Evolutionary conservation across 345 rosid genomes (phyloP), one percentile per base, ranked within the genome.

Genomic region (Linum lewisii): DNA sequence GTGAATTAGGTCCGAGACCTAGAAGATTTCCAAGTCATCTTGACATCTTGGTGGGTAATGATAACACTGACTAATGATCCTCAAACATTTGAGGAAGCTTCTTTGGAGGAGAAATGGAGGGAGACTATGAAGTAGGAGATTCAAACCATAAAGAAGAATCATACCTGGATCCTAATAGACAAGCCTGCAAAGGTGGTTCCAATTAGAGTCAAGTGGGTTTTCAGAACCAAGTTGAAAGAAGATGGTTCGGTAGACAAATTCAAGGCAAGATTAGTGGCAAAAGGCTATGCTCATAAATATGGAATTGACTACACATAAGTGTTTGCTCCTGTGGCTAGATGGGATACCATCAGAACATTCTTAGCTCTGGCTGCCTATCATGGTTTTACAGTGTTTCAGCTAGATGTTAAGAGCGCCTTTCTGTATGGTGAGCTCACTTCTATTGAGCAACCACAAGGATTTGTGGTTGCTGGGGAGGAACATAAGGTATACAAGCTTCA

Each of bases 101-200:
- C 34, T 22, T 29, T 29, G 38, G 25, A 58, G 19, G 19, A 24
- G 0, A 58, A 58, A 32, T 58, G 14, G 50, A 58, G 34, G 9
- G 34, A 58, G 7, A 51, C 18, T 15, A 37, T 22, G 62, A 26
- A 59, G 38, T 29, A 37, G 15, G 62, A 59, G 21, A 59, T 59
- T 36, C 51, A 18, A 21, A 19, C 62, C 9, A 38, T 59, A 1
- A 22, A 36, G 38, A 38, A 14, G 44, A 37, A 59, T 59, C 16
- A 59, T 59, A 42, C 26, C 44, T 59, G 8, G 51, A n/a, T 36
- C 1, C 51, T 59, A 6, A 36, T 11, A 21, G 49, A 59, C 1
- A 24, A 22, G 22, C 52, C 52, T 21, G 44, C 22, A 22, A 51
- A 26, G 4, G 44, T 26, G 38, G 38, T 22, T 36, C 38, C 51